Percentiles rank a stretch among this genome's conserved stretches.
These are phyloP conservation scores for Agrocybe praecox DNA, from an alignment of 768 basidiomycete genomes.

Conservation along the genomic window DNA sequence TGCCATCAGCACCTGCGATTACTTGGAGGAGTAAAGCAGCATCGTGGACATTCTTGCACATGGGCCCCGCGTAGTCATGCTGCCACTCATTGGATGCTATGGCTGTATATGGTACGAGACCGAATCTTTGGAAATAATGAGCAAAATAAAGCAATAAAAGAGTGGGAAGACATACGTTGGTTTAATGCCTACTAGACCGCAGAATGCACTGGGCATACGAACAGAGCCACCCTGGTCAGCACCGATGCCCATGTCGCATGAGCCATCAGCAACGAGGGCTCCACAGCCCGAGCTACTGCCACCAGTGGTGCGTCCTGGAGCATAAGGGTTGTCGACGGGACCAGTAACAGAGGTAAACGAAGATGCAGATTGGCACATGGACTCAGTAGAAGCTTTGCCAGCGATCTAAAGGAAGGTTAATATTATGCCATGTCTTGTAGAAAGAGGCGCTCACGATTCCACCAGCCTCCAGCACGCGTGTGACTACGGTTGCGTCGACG, in stretches of 20 bases:
- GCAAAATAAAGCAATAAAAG: not conserved
- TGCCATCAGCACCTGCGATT: conserved; percentile 45
- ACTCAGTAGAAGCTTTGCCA: conserved; percentile 23
- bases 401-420: conserved; percentile 10
- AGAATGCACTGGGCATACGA: conserved; percentile 42
- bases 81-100: conserved; percentile 41
- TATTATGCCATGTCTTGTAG: not conserved
- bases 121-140: conserved; percentile 26
- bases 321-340: conserved; percentile 46
- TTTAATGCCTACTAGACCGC: conserved; percentile 39
- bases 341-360: conserved; percentile 29
- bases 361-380: conserved; percentile 24
- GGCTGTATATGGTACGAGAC: conserved; percentile 49
- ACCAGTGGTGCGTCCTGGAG: conserved; percentile 40
- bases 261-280: conserved; percentile 38
- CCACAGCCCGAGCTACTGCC: conserved; percentile 48
- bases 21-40: conserved; percentile 42
- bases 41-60: conserved; percentile 38
- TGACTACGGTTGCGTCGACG: conserved; percentile 45
- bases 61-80: conserved; percentile 43
- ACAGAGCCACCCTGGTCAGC: conserved; percentile 51
- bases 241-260: conserved; percentile 46
- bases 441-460: conserved; percentile 23
- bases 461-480: conserved; percentile 43
- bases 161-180: conserved; percentile 14